Evolutionary conservation across 371 early-diverging fungal genomes (phyloP).

Genomic region (Apophysomyces variabilis): DNA sequence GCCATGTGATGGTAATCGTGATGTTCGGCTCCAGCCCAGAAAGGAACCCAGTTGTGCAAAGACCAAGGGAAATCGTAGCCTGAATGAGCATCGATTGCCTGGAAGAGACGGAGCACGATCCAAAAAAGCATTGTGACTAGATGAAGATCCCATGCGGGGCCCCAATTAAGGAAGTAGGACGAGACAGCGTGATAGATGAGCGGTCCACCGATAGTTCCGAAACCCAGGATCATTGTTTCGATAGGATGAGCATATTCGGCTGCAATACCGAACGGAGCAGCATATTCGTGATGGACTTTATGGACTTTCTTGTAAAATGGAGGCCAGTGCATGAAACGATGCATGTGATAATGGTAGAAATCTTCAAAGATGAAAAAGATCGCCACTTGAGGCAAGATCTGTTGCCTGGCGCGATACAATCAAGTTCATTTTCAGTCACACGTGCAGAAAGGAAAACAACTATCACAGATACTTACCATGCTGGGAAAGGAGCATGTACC

Average conservation of each 20-base stretch:
- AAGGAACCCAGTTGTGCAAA: constrained; percentile 72
- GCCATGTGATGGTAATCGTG: constrained; percentile 84
- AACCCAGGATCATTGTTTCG: constrained; percentile 75
- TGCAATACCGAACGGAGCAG: constrained; percentile 85
- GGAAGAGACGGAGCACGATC: constrained; percentile 77
- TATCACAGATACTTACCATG: constrained; percentile 52
- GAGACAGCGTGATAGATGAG: constrained; percentile 44
- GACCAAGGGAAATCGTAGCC: constrained; percentile 96
- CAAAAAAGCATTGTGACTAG: constrained; percentile 80
- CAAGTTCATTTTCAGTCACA: background rate
- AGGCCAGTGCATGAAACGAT: constrained; percentile 86
- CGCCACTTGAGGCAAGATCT: constrained; percentile 51
- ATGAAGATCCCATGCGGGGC: constrained; percentile 65
- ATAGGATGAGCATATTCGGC: constrained; percentile 87
- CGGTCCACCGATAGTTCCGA: constrained; percentile 77
- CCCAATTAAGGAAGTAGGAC: constrained; percentile 13
- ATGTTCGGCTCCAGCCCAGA: constrained; percentile 81
- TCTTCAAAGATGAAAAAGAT: constrained; percentile 85
- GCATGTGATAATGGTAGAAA: constrained; percentile 78
- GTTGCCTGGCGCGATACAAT: constrained; percentile 16
- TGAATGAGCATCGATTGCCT: constrained; percentile 89
- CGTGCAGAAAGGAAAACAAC: background rate
- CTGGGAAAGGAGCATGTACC: constrained; percentile 85
- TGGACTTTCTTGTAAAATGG: constrained; percentile 86
- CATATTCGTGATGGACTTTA: constrained; percentile 92